phyloP scores from a whole-genome alignment of 192 early-diverging fungal genomes.

The Podochytrium sp. region DNA sequence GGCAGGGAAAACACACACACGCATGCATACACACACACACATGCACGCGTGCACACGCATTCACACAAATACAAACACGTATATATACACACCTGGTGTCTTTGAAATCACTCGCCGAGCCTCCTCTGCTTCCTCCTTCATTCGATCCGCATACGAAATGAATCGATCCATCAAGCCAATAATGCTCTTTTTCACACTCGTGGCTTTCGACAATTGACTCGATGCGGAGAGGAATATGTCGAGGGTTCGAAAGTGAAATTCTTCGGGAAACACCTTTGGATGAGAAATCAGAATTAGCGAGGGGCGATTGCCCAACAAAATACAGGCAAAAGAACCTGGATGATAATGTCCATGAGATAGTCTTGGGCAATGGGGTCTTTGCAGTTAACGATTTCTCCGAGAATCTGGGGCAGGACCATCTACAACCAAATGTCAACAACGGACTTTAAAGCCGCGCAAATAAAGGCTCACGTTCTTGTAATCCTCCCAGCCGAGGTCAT shows the following conservation, averaged over 20 bases:
- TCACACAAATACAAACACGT: too few species aligned
- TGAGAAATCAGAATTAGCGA: not conserved
- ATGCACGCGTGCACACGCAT: too few species aligned
- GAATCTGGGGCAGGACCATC: conserved; percentile 83
- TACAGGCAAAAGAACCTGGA: conserved; percentile 68
- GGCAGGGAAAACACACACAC: too few species aligned
- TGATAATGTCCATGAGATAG: conserved; percentile 98
- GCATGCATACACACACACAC: too few species aligned
- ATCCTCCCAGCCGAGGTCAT: conserved; percentile 77
- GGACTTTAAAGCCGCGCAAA: not conserved
- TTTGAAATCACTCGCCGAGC: conserved; percentile 8
- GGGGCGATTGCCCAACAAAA: not conserved
- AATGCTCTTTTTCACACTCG: conserved; percentile 95
- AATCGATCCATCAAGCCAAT: conserved; percentile 95
- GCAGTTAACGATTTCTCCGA: conserved; percentile 98
- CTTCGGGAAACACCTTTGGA: conserved; percentile 87
- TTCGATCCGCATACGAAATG: conserved; percentile 81
- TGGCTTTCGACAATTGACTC: conserved; percentile 83
- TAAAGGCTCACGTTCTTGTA: conserved; percentile 72
- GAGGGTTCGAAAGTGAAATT: conserved; percentile 92
- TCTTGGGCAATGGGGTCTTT: conserved; percentile 97
- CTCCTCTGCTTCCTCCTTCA: conserved; percentile 38
- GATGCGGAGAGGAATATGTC: conserved; percentile 86
- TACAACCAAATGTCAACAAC: conserved; percentile 17
- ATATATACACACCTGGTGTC: conserved; percentile 12